phyloP scores from a whole-genome alignment of 768 basidiomycete genomes.

The Pisolithus sp. region DNA sequence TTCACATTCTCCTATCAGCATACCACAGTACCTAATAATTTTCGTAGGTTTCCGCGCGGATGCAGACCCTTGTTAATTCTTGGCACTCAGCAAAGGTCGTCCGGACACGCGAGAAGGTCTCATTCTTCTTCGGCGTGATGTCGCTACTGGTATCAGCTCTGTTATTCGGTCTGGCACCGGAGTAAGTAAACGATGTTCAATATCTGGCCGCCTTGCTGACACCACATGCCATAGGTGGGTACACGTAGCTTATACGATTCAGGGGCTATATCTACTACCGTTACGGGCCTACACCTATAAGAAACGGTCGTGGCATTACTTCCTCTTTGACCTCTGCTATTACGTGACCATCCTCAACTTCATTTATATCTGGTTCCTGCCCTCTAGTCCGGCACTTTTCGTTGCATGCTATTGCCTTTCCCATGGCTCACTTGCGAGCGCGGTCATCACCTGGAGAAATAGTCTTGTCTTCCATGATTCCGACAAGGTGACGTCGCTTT shows the following conservation, averaged over 20 bases:
- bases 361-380: slow-evolving; percentile 87
- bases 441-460: slow-evolving; percentile 98
- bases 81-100: slow-evolving; percentile 94
- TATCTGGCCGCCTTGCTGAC: slow-evolving; percentile 3
- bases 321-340: slow-evolving; percentile 90
- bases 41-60: slow-evolving; percentile 67
- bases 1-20: background rate
- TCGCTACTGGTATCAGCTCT: slow-evolving; percentile 78
- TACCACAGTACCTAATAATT: slow-evolving; percentile 4
- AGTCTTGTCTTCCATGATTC: slow-evolving; percentile 96
- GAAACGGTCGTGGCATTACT: slow-evolving; percentile 90
- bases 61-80: slow-evolving; percentile 67
- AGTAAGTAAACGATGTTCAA: slow-evolving; percentile 41
- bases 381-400: slow-evolving; percentile 70
- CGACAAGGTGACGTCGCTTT: slow-evolving; percentile 94
- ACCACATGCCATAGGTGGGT: slow-evolving; percentile 56
- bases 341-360: slow-evolving; percentile 90
- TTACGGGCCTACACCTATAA: slow-evolving; percentile 83
- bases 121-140: slow-evolving; percentile 94
- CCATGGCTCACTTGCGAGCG: slow-evolving; percentile 85
- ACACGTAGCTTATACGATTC: slow-evolving; percentile 79
- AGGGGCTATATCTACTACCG: slow-evolving; percentile 74
- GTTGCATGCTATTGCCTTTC: slow-evolving; percentile 90
- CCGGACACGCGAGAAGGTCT: slow-evolving; percentile 74
- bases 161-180: slow-evolving; percentile 80